These are phyloP conservation scores for Circinella umbellata DNA, from an alignment of 371 early-diverging fungal species.

Conservation along the genomic window DNA sequence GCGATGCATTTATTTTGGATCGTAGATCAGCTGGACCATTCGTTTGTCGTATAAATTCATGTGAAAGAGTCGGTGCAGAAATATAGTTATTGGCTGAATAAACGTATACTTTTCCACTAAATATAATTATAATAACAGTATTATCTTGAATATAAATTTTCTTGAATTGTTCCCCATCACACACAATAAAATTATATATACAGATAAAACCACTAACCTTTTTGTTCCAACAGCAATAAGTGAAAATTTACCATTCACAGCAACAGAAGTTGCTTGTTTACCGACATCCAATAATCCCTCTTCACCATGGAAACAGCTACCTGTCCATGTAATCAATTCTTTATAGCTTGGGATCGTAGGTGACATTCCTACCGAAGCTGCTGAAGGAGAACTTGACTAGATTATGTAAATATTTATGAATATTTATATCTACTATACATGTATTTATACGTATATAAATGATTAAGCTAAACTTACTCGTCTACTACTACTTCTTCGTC, in stretches of 20 bases:
- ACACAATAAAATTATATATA: not conserved
- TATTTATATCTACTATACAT: too few relatives aligned
- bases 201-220: constrained; percentile 20
- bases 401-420: not conserved
- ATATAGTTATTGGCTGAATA: constrained; percentile 44
- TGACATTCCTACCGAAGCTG: not conserved
- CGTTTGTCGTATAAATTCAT: constrained; percentile 27
- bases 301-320: constrained; percentile 44
- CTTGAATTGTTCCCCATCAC: not conserved
- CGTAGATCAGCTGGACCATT: constrained; percentile 12
- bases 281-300: constrained; percentile 4
- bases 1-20: constrained; percentile 10
- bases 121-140: too few relatives aligned
- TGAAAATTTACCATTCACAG: constrained; percentile 52
- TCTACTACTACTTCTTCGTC: constrained; percentile 26
- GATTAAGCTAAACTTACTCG: not conserved
- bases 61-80: constrained; percentile 35
- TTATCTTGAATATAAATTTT: not conserved
- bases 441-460: too few relatives aligned
- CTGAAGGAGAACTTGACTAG: constrained; percentile 12
- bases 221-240: constrained; percentile 50
- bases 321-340: constrained; percentile 42
- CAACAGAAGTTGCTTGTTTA: constrained; percentile 40
- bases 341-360: constrained; percentile 36
- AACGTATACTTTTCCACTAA: constrained; percentile 41